Percentiles rank a stretch among this genome's conserved stretches.
Conservation (phyloP, 2,329 filamentous ascomycete species). For the Aspergillus persii region DNA sequence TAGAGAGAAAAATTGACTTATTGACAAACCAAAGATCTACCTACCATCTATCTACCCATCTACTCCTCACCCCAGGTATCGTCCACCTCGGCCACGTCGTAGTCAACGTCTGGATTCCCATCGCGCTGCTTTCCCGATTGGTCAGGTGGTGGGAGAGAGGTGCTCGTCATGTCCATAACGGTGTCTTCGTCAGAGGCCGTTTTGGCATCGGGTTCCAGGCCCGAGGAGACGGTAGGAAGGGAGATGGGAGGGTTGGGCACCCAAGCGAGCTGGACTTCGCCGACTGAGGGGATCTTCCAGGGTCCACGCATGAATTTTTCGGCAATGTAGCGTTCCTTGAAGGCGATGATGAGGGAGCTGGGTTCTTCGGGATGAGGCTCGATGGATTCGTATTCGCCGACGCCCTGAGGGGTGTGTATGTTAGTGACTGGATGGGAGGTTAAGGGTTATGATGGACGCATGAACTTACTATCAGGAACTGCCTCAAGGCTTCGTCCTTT, state of each 20-base stretch:
- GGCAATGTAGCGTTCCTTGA: conserved; percentile 52
- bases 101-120: conserved; percentile 44
- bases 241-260: conserved; percentile 40
- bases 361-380: conserved; percentile 41
- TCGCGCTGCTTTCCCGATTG: conserved; percentile 19
- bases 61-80: conserved; percentile 41
- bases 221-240: conserved; percentile 12
- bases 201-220: conserved; percentile 20
- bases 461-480: conserved; percentile 52
- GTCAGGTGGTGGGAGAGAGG: conserved; percentile 14
- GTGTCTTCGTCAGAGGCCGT: conserved; percentile 27
- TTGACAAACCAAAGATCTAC: too few relatives aligned
- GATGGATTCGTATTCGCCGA: conserved; percentile 48
- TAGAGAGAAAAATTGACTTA: background rate
- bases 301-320: conserved; percentile 54
- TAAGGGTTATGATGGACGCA: background rate
- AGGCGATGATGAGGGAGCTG: conserved; percentile 43
- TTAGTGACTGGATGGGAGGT: conserved; percentile 17
- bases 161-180: conserved; percentile 28
- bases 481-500: conserved; percentile 56
- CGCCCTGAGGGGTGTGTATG: conserved; percentile 30
- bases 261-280: conserved; percentile 57
- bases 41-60: background rate
- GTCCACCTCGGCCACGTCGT: conserved; percentile 52
- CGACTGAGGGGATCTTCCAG: conserved; percentile 50